Base-by-base conservation (phyloP, 108 stramenopile species). In the Nitzschia sp. region DNA sequence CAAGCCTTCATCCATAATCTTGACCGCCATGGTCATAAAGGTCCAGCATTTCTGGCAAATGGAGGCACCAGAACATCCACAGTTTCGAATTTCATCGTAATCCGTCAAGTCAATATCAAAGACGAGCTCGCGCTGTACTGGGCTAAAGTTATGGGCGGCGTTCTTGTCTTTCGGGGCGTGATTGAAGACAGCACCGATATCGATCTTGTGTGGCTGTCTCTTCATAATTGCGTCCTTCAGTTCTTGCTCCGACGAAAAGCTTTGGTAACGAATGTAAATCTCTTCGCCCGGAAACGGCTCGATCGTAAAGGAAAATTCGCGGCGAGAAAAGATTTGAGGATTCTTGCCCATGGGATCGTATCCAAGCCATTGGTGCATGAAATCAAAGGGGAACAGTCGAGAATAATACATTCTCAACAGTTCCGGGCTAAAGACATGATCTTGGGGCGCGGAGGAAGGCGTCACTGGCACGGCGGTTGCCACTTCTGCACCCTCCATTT, bases 91-190 rank as follows among this genome's bases (percentile, higher is more conserved):
- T 47, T 88, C 92, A 71, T 99, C 99, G 85, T 99, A 99, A 76
- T 99, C 99, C 1, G 97, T 99, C 17, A 99, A 70, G 86, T 99
- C 99, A 56, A 99, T 95, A 81, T 99, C 99, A 74, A 99, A 99
- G 26, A 99, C 97, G 19, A 99, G 84, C 81, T 99, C 99, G 23
- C 99, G 86, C 59, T 98, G 95, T 8, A 80, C 77, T 1, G 99
- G 89, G 38, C 76, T 71, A 59, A 99, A 96, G 32, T 75, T 72
- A 35, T 58, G 69, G 24, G 92, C 70, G 0, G 87, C 82, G 33
- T 89, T 81, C 70, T 97, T 88, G 63, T 98, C 93, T 42, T 89
- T 93, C 71, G 95, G 97, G 38, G 86, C 77, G 64, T 83, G 76
- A 30, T 91, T 82, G 82, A 98, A 99, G n/a, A 99, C 94, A 19